Evolutionary conservation across 2,329 filamentous ascomycete species (phyloP), one percentile per base, ranked within the genome.

Genomic region (Xylaria sp.): DNA sequence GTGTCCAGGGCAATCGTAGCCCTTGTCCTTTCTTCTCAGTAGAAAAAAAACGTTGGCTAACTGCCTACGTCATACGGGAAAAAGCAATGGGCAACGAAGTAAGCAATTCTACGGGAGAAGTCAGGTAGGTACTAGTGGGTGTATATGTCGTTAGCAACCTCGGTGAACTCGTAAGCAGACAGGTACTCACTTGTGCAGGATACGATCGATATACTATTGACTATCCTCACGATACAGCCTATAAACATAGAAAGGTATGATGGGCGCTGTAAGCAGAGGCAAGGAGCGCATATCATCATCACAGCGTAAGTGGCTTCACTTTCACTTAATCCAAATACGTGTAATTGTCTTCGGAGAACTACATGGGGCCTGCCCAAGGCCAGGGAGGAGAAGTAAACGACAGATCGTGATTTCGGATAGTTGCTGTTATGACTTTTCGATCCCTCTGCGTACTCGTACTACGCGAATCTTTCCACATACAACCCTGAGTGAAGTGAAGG

Each of bases 331-430:
- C 41, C 9, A 37, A 8, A 15, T 64, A 32, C 46, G 62, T 58
- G 37, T 37, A 56, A 65, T n/a, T 20, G 25, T 32, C 5, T 25
- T 32, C 2, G 25, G 44, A 34, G 54, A 41, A 34, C 48, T 52
- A 32, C 23, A 55, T 25, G 39, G 44, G n/a, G 18, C 28, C 6
- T 8, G 41, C 9, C 13, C 20, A 39, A 32, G 51, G 34, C 18
- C 10, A 41, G 23, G 55, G 28, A 9, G 48, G 61, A 25, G 51
- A 18, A 25, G 62, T 23, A 20, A 55, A 55, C 48, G 55, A 68
- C 52, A 56, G 62, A 72, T 72, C 70, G 70, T 60, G 68, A 63
- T 68, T 55, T 65, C 68, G 70, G 70, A 63, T 59, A 28, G 61
- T 65, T 70, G 64, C 70, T 64, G 64, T 28, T 37, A n/a, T 61